Evolutionary conservation across 148 eudicot species (phyloP).

Genomic region (Linanthus parryae): DNA sequence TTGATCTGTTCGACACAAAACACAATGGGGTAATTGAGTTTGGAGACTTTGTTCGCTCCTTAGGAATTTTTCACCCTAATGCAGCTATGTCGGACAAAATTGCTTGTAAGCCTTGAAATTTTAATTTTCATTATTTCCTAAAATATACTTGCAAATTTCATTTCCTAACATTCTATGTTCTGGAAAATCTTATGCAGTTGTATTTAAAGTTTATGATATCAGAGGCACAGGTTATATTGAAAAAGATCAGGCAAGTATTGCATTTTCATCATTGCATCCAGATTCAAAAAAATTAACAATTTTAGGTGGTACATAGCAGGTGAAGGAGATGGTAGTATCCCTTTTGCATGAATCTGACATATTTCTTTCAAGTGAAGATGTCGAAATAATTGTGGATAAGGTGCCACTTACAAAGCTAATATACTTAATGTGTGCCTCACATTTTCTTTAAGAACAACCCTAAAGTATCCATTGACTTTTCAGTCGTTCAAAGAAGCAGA

Average conservation of each 20-base stretch:
- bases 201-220: slow-evolving; percentile 66
- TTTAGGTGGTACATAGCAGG: slow-evolving; percentile 26
- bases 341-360: slow-evolving; percentile 64
- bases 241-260: slow-evolving; percentile 61
- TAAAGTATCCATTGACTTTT: neutral
- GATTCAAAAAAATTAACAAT: too few species aligned
- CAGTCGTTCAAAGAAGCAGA: slow-evolving; percentile 81
- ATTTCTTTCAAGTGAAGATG: slow-evolving; percentile 42
- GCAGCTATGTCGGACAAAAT: slow-evolving; percentile 54
- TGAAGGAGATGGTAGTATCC: slow-evolving; percentile 74
- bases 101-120: slow-evolving; percentile 33
- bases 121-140: neutral
- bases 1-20: slow-evolving; percentile 67
- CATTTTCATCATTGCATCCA: neutral
- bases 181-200: slow-evolving; percentile 45
- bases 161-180: slow-evolving; percentile 7
- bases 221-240: slow-evolving; percentile 76
- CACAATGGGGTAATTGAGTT: slow-evolving; percentile 78
- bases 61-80: slow-evolving; percentile 78
- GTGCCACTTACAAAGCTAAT: slow-evolving; percentile 14
- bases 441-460: neutral
- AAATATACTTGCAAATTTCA: neutral
- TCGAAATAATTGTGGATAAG: slow-evolving; percentile 66
- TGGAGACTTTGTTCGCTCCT: slow-evolving; percentile 76
- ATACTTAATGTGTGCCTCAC: neutral